Percentiles rank a stretch among this genome's conserved stretches.
Evolutionary conservation across 495 filamentous ascomycete species (phyloP).

Genomic region (Aspergillus carlsbadensis): DNA sequence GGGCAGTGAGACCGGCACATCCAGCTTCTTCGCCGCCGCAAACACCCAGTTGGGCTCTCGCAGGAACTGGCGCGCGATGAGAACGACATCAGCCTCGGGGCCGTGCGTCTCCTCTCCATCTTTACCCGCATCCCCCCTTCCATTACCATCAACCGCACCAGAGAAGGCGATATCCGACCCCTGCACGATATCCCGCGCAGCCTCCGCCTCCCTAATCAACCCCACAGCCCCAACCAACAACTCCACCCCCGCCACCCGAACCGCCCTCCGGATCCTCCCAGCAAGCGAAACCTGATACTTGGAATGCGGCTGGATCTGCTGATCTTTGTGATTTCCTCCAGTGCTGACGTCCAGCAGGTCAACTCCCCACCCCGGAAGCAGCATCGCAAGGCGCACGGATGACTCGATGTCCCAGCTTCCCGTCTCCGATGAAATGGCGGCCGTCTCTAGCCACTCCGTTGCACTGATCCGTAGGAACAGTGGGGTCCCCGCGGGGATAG

Average conservation of each 20-base stretch:
- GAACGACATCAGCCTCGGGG: slow-evolving; percentile 60
- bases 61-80: slow-evolving; percentile 63
- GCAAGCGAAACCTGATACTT: slow-evolving; percentile 67
- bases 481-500: slow-evolving; percentile 60
- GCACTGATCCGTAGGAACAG: slow-evolving; percentile 68
- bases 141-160: too few relatives aligned
- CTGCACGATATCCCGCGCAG: slow-evolving; percentile 56
- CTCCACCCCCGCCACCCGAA: slow-evolving; percentile 53
- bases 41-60: slow-evolving; percentile 68
- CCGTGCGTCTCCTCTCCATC: slow-evolving; percentile 40
- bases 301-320: slow-evolving; percentile 53
- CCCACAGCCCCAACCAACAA: slow-evolving; percentile 73
- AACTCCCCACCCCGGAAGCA: slow-evolving; percentile 63
- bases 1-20: slow-evolving; percentile 55
- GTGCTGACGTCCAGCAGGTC: slow-evolving; percentile 77
- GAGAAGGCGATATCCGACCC: slow-evolving; percentile 50
- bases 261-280: slow-evolving; percentile 52
- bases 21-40: slow-evolving; percentile 56
- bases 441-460: slow-evolving; percentile 70
- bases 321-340: slow-evolving; percentile 61
- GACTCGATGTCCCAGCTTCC: slow-evolving; percentile 66
- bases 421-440: slow-evolving; percentile 35
- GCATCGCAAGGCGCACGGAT: slow-evolving; percentile 59
- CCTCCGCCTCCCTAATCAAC: slow-evolving; percentile 61
- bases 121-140: too few relatives aligned